phyloP scores from a whole-genome alignment of 352 stramenopile species.

The Aphanomyces euteiches region DNA sequence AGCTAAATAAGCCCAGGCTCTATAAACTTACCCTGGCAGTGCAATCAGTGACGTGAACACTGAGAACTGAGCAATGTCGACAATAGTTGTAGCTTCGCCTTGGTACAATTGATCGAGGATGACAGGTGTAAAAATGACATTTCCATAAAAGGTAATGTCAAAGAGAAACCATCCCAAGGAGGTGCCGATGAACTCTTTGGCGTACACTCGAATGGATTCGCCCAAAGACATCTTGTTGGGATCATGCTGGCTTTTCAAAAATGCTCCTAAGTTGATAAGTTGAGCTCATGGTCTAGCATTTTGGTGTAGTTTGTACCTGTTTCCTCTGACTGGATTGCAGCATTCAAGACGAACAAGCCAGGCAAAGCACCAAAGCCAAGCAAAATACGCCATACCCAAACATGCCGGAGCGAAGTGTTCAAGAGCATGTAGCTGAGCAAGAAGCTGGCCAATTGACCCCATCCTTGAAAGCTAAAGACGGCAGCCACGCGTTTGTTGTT shows the following conservation, averaged over 20 bases:
- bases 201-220: conserved; percentile 3
- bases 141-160: conserved; percentile 88
- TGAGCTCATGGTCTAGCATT: neutral
- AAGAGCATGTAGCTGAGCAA: conserved; percentile 62
- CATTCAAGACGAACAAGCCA: conserved; percentile 52
- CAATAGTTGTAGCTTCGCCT: conserved; percentile 52
- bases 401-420: conserved; percentile 35
- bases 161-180: conserved; percentile 90
- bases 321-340: conserved; percentile 51
- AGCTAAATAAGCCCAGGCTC: neutral
- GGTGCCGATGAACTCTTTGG: conserved; percentile 56
- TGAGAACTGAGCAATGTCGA: conserved; percentile 57
- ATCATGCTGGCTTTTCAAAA: conserved; percentile 34
- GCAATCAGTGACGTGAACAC: conserved; percentile 66
- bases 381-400: conserved; percentile 52
- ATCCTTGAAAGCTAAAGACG: conserved; percentile 65
- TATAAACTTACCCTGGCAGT: conserved; percentile 43
- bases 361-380: conserved; percentile 54
- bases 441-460: conserved; percentile 55
- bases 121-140: conserved; percentile 83
- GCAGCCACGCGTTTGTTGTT: conserved; percentile 64
- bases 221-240: conserved; percentile 13
- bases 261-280: conserved; percentile 16
- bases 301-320: conserved; percentile 11
- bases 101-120: conserved; percentile 70